These are phyloP conservation scores for Candida ponderosae DNA, from an alignment of 805 yeast species.

Conservation along the genomic window DNA sequence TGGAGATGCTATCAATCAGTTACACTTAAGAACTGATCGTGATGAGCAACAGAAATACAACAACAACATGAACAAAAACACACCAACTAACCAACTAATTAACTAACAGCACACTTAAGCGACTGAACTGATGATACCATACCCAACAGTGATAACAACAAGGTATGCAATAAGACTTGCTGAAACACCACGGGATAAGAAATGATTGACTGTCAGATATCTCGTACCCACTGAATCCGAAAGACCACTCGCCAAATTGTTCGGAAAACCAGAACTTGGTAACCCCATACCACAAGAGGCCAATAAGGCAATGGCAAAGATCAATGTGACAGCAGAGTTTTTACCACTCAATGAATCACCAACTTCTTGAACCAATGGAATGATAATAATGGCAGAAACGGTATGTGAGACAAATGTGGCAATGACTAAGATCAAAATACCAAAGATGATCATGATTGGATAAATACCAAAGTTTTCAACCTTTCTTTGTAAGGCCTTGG, in stretches of 20 bases:
- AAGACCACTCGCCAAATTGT: constrained; percentile 93
- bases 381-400: constrained; percentile 87
- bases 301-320: constrained; percentile 45
- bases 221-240: constrained; percentile 89
- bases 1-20: too few relatives aligned
- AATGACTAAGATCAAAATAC: constrained; percentile 70
- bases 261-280: constrained; percentile 97
- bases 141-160: constrained; percentile 75
- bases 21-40: too few relatives aligned
- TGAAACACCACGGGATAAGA: constrained; percentile 88
- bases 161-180: constrained; percentile 69
- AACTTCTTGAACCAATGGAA: constrained; percentile 84
- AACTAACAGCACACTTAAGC: background rate
- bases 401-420: constrained; percentile 97
- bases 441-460: constrained; percentile 74
- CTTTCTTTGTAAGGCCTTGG: constrained; percentile 53
- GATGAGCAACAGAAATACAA: too few relatives aligned
- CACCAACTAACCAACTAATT: too few relatives aligned
- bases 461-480: constrained; percentile 58
- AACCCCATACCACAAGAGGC: constrained; percentile 96
- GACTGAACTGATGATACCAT: constrained; percentile 45
- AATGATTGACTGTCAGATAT: constrained; percentile 77
- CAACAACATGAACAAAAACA: too few relatives aligned
- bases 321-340: constrained; percentile 49
- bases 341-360: constrained; percentile 66